Base-by-base conservation (phyloP, 768 basidiomycete genomes). In the Xerocomus brunneocitrinus region DNA sequence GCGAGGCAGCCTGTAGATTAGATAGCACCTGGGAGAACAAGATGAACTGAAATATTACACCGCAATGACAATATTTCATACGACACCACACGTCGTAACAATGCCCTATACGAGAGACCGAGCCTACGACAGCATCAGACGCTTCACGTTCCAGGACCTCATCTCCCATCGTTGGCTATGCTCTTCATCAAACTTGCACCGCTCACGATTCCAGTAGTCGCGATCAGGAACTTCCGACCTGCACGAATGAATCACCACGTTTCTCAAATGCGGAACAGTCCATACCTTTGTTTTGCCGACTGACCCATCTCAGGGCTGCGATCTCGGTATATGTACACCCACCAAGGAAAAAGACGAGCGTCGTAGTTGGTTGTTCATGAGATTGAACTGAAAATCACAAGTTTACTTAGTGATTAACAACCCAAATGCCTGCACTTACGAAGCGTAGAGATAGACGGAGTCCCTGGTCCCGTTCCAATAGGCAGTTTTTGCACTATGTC, bases 241-340 rank as follows among this genome's bases (percentile, higher is more conserved):
- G 67, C 50, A 35, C 25, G 57, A 47, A 47, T 63, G 32, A 67
- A 50, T 60, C 30, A 16, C 44, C 22, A 8, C 9, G 28, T 34
- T n/a, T 46, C 36, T 19, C 34, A 30, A 31, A 30, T 10, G n/a
- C 50, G 49, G 12, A 54, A 65, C 13, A n/a, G 4, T 48, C 28
- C 71, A 27, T 63, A 83, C 92, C 95, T 78, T 79, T 81, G 59
- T 87, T 87, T 68, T 93, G 92, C 60, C 85, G 81, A 52, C 84
- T 80, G 63, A 95, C 87, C 92, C 93, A 97, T 67, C 97, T 79
- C 59, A 99, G 68, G 6, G 95, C 95, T 35, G 97, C 87, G 54
- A 98, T 93, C 74, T 98, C 97, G 8, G 95, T 95, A 62, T 91
- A 97, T 12, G 97, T 99, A 68, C 94, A 94, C 4, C 95, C 97